Evolutionary conservation across 176 grass and related monocot genomes (phyloP).

Genomic region (Secale cereale): DNA sequence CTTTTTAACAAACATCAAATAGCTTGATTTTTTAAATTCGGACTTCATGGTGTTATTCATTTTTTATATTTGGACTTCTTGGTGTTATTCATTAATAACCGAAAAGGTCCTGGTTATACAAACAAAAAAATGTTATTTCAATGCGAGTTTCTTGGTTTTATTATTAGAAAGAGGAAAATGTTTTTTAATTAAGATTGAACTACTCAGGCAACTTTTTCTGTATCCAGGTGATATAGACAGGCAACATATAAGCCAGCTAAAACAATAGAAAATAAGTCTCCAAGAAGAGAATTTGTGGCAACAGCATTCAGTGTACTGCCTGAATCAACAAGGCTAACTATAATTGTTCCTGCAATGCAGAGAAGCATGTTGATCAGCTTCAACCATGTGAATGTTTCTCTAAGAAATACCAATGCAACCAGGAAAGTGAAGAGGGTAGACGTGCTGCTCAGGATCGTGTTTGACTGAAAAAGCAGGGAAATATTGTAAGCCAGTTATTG

Average conservation of each 20-base stretch:
- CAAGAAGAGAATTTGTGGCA: constrained; percentile 76
- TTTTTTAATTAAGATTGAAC: too few species aligned
- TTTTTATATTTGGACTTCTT: too few species aligned
- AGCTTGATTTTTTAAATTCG: too few species aligned
- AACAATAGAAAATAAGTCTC: constrained; percentile 79
- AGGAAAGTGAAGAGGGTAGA: constrained; percentile 99
- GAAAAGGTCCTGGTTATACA: too few species aligned
- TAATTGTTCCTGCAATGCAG: constrained; percentile 94
- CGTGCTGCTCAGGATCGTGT: constrained; percentile 93
- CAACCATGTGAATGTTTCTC: constrained; percentile 88
- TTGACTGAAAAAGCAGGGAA: constrained; percentile 58
- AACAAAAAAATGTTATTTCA: too few species aligned
- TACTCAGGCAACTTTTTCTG: constrained; percentile 86
- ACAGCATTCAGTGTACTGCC: constrained; percentile 47
- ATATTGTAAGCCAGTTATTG: neutral
- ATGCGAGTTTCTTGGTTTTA: too few species aligned
- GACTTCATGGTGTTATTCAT: too few species aligned
- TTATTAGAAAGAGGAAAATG: too few species aligned
- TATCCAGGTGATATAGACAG: constrained; percentile 92
- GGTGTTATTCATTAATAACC: too few species aligned
- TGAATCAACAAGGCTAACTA: constrained; percentile 92
- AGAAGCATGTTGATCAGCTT: constrained; percentile 89
- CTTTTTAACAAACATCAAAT: too few species aligned
- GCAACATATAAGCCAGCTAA: constrained; percentile 85
- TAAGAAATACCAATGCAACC: constrained; percentile 81